Evolutionary conservation across 169 alveolate genomes (phyloP).

Genomic region (Plasmodium falciparum): DNA sequence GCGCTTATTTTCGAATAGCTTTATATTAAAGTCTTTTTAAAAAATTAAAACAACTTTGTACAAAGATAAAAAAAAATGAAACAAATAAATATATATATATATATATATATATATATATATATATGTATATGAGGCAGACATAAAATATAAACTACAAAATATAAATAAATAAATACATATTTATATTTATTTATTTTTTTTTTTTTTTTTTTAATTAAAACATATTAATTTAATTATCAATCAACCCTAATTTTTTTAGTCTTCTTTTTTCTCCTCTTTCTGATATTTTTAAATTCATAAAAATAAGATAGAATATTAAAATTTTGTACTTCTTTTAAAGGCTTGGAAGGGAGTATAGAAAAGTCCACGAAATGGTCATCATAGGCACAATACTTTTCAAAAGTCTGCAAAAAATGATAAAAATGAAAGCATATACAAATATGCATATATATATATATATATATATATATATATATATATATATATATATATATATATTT

Average conservation of each 20-base stretch:
- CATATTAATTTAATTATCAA: not conserved
- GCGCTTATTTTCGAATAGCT: too few relatives aligned
- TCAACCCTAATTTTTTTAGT: conserved; percentile 2
- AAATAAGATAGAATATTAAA: conserved; percentile 54
- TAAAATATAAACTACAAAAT: too few relatives aligned
- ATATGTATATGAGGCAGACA: too few relatives aligned
- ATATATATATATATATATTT: not conserved
- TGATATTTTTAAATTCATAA: conserved; percentile 28
- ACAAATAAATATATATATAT: too few relatives aligned
- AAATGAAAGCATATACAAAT: not conserved
- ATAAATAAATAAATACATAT: too few relatives aligned
- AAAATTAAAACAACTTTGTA: too few relatives aligned
- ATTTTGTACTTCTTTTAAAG: conserved; percentile 33
- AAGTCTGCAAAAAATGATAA: conserved; percentile 9
- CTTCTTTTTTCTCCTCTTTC: conserved; percentile 5
- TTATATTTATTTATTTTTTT: too few relatives aligned
- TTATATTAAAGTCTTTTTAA: too few relatives aligned
- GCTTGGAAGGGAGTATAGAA: conserved; percentile 42
- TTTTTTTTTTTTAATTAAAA: too few relatives aligned
- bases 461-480: not conserved
- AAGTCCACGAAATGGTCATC: conserved; percentile 38
- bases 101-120: too few relatives aligned
- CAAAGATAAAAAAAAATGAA: too few relatives aligned
- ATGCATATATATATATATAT: not conserved
- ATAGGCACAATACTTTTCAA: conserved; percentile 38